Evolutionary conservation across 2,329 filamentous ascomycete species (phyloP).

Genomic region (Podosphaera aphanis): DNA sequence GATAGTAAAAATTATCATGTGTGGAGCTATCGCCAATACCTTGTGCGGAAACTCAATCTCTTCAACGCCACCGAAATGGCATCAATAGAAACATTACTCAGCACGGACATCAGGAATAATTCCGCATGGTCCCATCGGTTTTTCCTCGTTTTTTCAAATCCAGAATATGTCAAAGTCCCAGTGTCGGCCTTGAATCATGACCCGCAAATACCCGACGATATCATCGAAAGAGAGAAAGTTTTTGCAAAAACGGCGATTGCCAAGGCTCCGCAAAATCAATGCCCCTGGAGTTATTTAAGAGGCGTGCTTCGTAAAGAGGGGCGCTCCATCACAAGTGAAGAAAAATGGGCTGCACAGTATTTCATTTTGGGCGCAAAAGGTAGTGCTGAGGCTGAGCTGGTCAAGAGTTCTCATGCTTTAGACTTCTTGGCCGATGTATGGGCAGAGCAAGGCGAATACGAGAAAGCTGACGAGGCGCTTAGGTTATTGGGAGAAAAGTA

Average conservation of each 20-base stretch:
- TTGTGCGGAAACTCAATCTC: conserved; percentile 40
- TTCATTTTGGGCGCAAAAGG: conserved; percentile 21
- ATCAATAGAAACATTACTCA: conserved; percentile 49
- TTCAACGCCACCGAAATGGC: conserved; percentile 40
- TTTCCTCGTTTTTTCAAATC: conserved; percentile 63
- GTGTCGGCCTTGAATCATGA: conserved; percentile 28
- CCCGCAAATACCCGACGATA: conserved; percentile 30
- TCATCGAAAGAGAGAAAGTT: conserved; percentile 51
- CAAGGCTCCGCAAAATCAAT: conserved; percentile 78
- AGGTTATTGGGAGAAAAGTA: conserved; percentile 59
- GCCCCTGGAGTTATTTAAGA: conserved; percentile 76
- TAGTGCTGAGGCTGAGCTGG: conserved; percentile 19
- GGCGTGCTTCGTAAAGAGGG: conserved; percentile 50
- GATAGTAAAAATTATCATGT: conserved; percentile 98
- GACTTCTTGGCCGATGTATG: conserved; percentile 49
- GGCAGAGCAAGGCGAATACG: conserved; percentile 28
- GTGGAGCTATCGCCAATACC: conserved; percentile 75
- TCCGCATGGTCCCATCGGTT: conserved; percentile 95
- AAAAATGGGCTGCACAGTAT: conserved; percentile 27
- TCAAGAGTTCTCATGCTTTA: conserved; percentile 41
- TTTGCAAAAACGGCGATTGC: conserved; percentile 52
- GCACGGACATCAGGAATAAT: conserved; percentile 76
- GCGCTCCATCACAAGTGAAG: conserved; percentile 22
- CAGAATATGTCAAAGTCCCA: conserved; percentile 23
- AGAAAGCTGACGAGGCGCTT: conserved; percentile 45